A percentile compares a stretch with the other conserved stretches of the same genome.
These are phyloP conservation scores for Pseudozyma tsukubaensis DNA, from an alignment of 1,284 basidiomycete species.

Conservation along the genomic window DNA sequence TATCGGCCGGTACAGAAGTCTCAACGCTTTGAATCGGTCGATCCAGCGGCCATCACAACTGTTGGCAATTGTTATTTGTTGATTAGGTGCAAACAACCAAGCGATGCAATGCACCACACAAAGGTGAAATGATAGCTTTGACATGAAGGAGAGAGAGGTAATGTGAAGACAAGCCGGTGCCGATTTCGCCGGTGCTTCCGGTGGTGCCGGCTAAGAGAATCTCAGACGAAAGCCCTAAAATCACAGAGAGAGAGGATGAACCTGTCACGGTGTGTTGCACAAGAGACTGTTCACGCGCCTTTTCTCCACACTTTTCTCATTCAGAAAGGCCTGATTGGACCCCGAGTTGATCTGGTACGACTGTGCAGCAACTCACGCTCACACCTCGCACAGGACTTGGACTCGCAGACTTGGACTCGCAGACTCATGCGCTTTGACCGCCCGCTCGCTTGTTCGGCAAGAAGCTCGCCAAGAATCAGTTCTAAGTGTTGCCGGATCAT, in stretches of 20 bases:
- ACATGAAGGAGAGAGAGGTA: neutral
- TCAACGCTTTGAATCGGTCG: neutral
- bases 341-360: neutral
- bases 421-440: neutral
- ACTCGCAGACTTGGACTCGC: too few relatives aligned
- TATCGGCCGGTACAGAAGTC: neutral
- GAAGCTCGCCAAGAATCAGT: neutral
- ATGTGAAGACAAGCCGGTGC: slow-evolving; percentile 3
- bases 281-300: slow-evolving; percentile 14
- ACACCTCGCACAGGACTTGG: too few relatives aligned
- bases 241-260: neutral
- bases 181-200: slow-evolving; percentile 13
- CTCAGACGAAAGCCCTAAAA: neutral
- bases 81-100: too few relatives aligned
- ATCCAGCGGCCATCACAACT: neutral
- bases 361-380: neutral
- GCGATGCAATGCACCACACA: too few relatives aligned
- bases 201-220: slow-evolving; percentile 1
- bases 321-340: slow-evolving; percentile 11
- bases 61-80: too few relatives aligned
- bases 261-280: neutral
- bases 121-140: too few relatives aligned
- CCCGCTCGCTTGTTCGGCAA: slow-evolving; percentile 2
- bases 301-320: slow-evolving; percentile 26
- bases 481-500: too few relatives aligned